A percentile compares a stretch with the other conserved stretches of the same genome.
These are phyloP conservation scores for Geotrichum carabidarum DNA, from an alignment of 1,139 yeast species.

Conservation along the genomic window DNA sequence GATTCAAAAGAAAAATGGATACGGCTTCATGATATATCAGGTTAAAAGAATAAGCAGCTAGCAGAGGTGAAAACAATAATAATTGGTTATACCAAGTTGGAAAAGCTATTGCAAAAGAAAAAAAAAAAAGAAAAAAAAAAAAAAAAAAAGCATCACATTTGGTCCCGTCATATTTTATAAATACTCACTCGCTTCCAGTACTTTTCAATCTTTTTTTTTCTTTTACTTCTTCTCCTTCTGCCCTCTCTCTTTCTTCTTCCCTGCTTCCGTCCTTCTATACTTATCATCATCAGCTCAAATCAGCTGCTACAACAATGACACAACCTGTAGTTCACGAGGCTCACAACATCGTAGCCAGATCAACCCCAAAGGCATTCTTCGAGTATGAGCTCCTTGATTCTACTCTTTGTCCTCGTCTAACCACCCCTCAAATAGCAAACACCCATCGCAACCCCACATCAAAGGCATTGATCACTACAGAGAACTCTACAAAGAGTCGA, in stretches of 20 bases:
- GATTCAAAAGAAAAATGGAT: too few relatives aligned
- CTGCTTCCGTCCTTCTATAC: neutral
- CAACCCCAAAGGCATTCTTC: slow-evolving; percentile 71
- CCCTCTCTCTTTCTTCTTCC: neutral
- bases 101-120: neutral
- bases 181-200: neutral
- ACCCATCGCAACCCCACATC: slow-evolving; percentile 39
- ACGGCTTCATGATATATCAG: too few relatives aligned
- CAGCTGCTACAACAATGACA: slow-evolving; percentile 9
- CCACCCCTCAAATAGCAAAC: slow-evolving; percentile 28
- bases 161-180: neutral
- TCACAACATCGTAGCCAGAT: slow-evolving; percentile 55
- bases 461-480: slow-evolving; percentile 61
- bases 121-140: neutral
- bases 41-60: too few relatives aligned
- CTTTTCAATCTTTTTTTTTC: slow-evolving; percentile 1
- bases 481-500: slow-evolving; percentile 68
- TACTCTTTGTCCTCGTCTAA: slow-evolving; percentile 36
- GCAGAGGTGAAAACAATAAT: too few relatives aligned
- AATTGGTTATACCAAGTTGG: too few relatives aligned
- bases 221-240: neutral
- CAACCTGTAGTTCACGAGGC: slow-evolving; percentile 66
- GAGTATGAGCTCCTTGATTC: slow-evolving; percentile 39
- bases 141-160: neutral
- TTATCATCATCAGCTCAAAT: neutral